These are phyloP conservation scores for Penicillium capsulatum DNA, from an alignment of 2,329 filamentous ascomycete species.

Conservation along the genomic window DNA sequence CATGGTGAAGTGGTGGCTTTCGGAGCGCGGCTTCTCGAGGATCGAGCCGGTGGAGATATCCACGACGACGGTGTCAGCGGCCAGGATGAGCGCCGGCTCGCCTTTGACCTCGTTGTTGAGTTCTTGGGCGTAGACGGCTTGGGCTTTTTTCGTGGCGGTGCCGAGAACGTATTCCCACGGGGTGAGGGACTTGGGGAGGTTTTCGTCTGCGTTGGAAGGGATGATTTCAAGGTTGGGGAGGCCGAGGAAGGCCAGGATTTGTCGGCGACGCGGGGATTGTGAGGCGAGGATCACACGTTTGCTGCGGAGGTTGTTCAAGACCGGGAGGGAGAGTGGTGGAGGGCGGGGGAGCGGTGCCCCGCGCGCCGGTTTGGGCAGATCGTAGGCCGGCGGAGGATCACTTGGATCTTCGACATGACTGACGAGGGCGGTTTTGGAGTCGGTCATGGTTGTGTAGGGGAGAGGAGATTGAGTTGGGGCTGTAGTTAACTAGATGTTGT, in stretches of 20 bases:
- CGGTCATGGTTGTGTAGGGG: constrained; percentile 20
- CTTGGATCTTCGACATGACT: constrained; percentile 13
- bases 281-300: constrained; percentile 88
- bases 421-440: constrained; percentile 30
- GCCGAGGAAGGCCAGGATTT: constrained; percentile 74
- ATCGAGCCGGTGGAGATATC: constrained; percentile 66
- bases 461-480: no score
- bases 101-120: constrained; percentile 53
- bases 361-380: constrained; percentile 21
- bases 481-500: constrained; percentile 3
- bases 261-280: constrained; percentile 76
- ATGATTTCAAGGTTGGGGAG: constrained; percentile 77
- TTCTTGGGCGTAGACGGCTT: constrained; percentile 64
- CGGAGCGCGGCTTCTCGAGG: constrained; percentile 82
- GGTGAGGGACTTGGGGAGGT: constrained; percentile 73
- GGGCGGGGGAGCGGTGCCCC: constrained; percentile 34
- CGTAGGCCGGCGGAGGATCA: constrained; percentile 37
- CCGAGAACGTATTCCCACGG: constrained; percentile 88
- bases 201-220: constrained; percentile 77
- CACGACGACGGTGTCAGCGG: constrained; percentile 87
- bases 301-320: constrained; percentile 68
- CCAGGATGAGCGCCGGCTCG: constrained; percentile 80
- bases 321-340: constrained; percentile 70
- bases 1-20: constrained; percentile 79
- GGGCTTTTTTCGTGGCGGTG: constrained; percentile 78